Percentiles rank a stretch among this genome's conserved stretches.
phyloP scores from a whole-genome alignment of 2,329 filamentous ascomycete species.

The Paecilomyces variotii region DNA sequence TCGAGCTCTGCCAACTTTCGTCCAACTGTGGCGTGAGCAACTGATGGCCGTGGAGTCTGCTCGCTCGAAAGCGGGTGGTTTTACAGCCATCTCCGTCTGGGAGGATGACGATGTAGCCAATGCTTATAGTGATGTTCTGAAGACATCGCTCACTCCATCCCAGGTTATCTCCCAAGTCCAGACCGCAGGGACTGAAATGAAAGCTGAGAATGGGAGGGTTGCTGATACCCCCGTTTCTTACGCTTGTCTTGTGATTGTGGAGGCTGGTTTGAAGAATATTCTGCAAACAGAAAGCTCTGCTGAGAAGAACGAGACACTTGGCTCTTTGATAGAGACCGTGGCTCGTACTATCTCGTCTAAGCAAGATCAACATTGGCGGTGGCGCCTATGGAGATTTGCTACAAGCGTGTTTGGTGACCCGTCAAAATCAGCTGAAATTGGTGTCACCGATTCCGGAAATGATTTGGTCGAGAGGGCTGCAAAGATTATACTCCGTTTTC shows the following conservation, averaged over 20 bases:
- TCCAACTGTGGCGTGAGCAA: conserved; percentile 33
- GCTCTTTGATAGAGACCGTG: conserved; percentile 18
- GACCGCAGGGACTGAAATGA: conserved; percentile 20
- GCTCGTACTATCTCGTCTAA: conserved; percentile 23
- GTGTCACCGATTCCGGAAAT: conserved; percentile 12
- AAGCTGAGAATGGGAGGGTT: conserved; percentile 19
- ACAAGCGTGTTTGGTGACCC: conserved; percentile 25
- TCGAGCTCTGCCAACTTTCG: conserved; percentile 32
- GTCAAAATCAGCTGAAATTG: conserved; percentile 13
- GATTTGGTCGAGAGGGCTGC: conserved; percentile 20
- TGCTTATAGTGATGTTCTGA: conserved; percentile 26
- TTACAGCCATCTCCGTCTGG: conserved; percentile 31
- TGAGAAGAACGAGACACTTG: conserved; percentile 16
- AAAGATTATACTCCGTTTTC: conserved; percentile 21
- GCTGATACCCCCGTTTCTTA: conserved; percentile 21
- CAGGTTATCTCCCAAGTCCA: conserved; percentile 23
- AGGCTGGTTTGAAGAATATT: conserved; percentile 25
- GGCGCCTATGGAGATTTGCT: conserved; percentile 33
- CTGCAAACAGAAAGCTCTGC: conserved; percentile 11
- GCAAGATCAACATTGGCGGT: conserved; percentile 28
- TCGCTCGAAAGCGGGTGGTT: conserved; percentile 14
- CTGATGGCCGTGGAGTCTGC: conserved; percentile 28
- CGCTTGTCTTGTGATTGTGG: conserved; percentile 27
- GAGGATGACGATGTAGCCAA: conserved; percentile 37
- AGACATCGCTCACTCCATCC: conserved; percentile 21